Evolutionary conservation across 2,329 filamentous ascomycete species (phyloP).

Genomic region (Colletotrichum sp.): DNA sequence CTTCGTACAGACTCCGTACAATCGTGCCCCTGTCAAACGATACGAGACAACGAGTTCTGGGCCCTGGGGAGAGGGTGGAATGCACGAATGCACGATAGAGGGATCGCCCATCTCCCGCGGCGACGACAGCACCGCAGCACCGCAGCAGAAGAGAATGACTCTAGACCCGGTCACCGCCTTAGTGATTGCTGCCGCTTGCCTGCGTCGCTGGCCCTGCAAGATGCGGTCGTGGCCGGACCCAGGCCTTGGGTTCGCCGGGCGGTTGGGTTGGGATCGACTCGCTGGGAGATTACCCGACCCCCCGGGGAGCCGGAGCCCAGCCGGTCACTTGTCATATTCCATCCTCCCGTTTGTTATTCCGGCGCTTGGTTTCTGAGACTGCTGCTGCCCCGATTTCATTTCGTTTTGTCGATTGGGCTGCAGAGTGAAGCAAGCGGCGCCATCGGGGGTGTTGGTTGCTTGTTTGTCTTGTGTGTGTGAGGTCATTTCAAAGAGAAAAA

Average conservation of each 20-base stretch:
- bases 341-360: neutral
- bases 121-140: neutral
- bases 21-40: neutral
- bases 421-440: neutral
- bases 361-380: neutral
- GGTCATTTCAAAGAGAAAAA: neutral
- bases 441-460: neutral
- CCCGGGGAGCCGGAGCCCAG: neutral
- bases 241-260: neutral
- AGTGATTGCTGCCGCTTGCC: neutral
- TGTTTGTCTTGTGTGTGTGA: neutral
- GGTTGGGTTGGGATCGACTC: neutral
- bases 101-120: constrained; percentile 1
- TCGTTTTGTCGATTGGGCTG: neutral
- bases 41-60: neutral
- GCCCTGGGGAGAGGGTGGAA: neutral
- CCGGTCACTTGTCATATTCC: constrained; percentile 3
- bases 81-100: neutral
- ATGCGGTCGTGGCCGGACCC: neutral
- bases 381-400: neutral
- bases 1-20: neutral
- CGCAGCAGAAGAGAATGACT: neutral
- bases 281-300: constrained; percentile 3
- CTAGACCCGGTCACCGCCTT: neutral
- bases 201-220: neutral